Evolutionary conservation across 2,329 filamentous ascomycete species (phyloP).

Genomic region (Hymenoscyphus scutula): DNA sequence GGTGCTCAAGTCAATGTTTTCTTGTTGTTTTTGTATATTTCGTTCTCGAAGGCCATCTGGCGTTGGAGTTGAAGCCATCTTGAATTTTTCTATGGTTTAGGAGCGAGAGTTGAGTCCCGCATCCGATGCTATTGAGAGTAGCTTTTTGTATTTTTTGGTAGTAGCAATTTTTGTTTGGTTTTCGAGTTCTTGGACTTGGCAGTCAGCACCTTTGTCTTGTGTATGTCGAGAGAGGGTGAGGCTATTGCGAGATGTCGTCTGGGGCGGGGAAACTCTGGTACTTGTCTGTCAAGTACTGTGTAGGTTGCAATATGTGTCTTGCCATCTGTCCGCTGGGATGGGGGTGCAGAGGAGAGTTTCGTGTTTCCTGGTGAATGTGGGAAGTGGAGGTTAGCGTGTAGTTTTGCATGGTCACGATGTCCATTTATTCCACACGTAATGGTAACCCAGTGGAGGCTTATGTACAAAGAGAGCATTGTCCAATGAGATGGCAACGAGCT

Average conservation of each 20-base stretch:
- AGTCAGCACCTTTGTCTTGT: no score
- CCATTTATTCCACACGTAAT: no score
- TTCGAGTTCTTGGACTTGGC: no score
- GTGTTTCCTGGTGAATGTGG: background rate
- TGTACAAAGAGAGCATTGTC: background rate
- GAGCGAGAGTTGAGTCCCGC: conserved; percentile 15
- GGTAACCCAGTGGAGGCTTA: no score
- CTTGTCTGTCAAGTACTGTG: background rate
- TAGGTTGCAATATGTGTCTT: background rate
- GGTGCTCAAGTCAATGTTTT: conserved; percentile 14
- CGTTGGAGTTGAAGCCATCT: background rate
- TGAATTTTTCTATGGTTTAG: conserved; percentile 20
- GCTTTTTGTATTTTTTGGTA: background rate
- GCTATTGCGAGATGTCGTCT: background rate
- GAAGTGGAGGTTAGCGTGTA: background rate
- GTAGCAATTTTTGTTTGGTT: background rate
- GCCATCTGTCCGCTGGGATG: conserved; percentile 8
- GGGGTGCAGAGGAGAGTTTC: background rate
- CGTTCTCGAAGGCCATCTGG: conserved; percentile 32
- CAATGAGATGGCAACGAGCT: background rate
- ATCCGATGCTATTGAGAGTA: conserved; percentile 11
- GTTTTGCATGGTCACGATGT: background rate
- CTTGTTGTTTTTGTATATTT: conserved; percentile 14
- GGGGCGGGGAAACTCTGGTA: conserved; percentile 8
- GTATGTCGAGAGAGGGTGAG: no score